Evolutionary conservation across 768 basidiomycete genomes (phyloP), one percentile per base, ranked within the genome.

Genomic region (Pulveroboletus sp.): DNA sequence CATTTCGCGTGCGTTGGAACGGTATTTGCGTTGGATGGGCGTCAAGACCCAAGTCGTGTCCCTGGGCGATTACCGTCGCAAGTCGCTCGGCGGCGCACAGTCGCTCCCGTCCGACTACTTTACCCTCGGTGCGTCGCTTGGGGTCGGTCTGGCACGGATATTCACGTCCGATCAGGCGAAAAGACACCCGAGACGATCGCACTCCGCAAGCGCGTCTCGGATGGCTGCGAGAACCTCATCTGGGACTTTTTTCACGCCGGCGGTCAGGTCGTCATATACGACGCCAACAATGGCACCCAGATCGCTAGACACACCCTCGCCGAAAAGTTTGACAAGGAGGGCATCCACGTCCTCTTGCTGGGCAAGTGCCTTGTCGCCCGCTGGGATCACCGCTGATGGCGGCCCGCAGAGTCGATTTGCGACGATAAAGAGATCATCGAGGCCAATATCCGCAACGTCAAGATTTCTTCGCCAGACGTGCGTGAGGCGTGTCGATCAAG

Each of bases 11-110:
- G 86, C 95, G 7, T 77, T 98, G 12, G 95, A 98, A 67, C 83
- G 97, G n/a, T 99, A 99, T 69, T 79, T 99, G 1, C 79, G 93
- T 67, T 99, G 97, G 97, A 90, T 92, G 69, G 97, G 97, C 25
- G 90, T 99, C 45, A 97, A 95, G 69, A 95, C 93, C 0, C 82
- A 87, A 54, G 97, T 98, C 45, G 85, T 97, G 47, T 94, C 93
- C 6, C 75, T 99, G 10, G 97, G 97, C 19, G 97, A 99, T 69
- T 94, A 95, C 68, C 81, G 97, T 39, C 73, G 97, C 44, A 91
- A 92, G 75, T 81, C 84, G 0, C 72, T 98, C 14, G 97, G 97
- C 8, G 86, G 88, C 0, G 89, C 93, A 0, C 80, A 92, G 69
- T 84, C 85, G 41, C 74, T 99, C 5, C 97, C 97, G 0, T 72